These are phyloP conservation scores for Candida gigantensis DNA, from an alignment of 1,139 yeast genomes.

Conservation along the genomic window DNA sequence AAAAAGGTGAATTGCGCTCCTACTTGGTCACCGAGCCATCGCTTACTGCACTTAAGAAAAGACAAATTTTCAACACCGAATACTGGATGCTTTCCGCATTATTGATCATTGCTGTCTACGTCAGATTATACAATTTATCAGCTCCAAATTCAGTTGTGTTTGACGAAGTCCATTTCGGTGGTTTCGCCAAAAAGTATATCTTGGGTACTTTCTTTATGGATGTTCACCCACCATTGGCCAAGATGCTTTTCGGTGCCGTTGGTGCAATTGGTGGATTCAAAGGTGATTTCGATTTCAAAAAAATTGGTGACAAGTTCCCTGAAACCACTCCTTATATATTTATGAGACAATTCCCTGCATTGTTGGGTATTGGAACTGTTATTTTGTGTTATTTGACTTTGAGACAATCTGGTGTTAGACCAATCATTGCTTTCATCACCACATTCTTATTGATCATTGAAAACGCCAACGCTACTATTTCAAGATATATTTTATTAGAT, in stretches of 20 bases:
- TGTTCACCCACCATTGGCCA: constrained; percentile 93
- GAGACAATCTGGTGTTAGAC: constrained; percentile 83
- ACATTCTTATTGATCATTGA: constrained; percentile 73
- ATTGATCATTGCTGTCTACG: constrained; percentile 50
- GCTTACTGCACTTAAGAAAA: constrained; percentile 19
- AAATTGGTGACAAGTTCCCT: constrained; percentile 69
- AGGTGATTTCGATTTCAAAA: constrained; percentile 72
- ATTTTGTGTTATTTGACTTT: constrained; percentile 77
- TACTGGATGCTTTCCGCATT: constrained; percentile 45
- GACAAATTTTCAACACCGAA: constrained; percentile 29
- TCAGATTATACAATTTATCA: constrained; percentile 38
- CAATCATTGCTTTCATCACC: constrained; percentile 70
- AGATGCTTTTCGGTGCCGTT: constrained; percentile 81
- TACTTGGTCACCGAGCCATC: constrained; percentile 32
- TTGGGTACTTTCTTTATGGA: constrained; percentile 80
- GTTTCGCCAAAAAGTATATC: constrained; percentile 74
- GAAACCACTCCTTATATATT: constrained; percentile 65
- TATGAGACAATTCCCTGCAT: constrained; percentile 87
- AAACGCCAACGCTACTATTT: constrained; percentile 84
- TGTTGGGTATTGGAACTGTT: constrained; percentile 79
- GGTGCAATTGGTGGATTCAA: constrained; percentile 72
- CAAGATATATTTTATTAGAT: constrained; percentile 87
- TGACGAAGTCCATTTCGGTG: constrained; percentile 60
- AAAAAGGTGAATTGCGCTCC: constrained; percentile 28
- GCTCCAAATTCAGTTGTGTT: constrained; percentile 37